phyloP scores from a whole-genome alignment of 805 yeast genomes.

The Diddensiella transvaalensis region DNA sequence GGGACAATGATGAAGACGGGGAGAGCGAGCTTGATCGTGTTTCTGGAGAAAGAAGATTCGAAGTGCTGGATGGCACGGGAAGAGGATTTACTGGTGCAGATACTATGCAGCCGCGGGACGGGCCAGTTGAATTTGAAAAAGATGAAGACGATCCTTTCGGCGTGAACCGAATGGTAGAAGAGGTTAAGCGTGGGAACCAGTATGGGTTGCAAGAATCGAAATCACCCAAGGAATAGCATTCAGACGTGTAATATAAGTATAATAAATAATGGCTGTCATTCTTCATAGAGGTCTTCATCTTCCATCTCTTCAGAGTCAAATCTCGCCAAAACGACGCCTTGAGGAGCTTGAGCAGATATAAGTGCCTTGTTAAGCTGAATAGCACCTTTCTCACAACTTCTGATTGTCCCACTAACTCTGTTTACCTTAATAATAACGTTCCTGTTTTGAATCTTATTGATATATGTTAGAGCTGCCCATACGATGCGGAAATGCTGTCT shows the following conservation, averaged over 20 bases:
- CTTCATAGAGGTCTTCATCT: neutral
- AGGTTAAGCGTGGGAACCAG: constrained; percentile 12
- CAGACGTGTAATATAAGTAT: neutral
- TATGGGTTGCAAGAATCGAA: constrained; percentile 10
- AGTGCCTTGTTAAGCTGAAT: constrained; percentile 39
- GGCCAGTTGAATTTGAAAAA: constrained; percentile 48
- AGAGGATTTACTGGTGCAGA: constrained; percentile 23
- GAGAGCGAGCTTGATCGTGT: constrained; percentile 26
- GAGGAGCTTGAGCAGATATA: constrained; percentile 4
- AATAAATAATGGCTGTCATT: neutral
- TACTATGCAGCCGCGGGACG: constrained; percentile 24
- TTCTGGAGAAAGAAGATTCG: constrained; percentile 28
- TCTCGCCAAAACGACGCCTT: neutral
- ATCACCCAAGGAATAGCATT: constrained; percentile 5
- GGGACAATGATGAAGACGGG: constrained; percentile 25
- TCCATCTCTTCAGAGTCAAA: constrained; percentile 11
- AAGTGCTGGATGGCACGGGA: constrained; percentile 23
- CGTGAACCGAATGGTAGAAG: constrained; percentile 17
- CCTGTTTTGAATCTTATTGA: constrained; percentile 45
- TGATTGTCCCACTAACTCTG: constrained; percentile 82
- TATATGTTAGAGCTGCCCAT: constrained; percentile 56
- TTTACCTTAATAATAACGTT: constrained; percentile 55
- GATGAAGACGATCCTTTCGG: constrained; percentile 30
- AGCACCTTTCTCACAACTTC: constrained; percentile 72
- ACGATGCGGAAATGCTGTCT: constrained; percentile 60